Base-by-base conservation (phyloP, 768 basidiomycete species). In the Flagelloscypha sp. region DNA sequence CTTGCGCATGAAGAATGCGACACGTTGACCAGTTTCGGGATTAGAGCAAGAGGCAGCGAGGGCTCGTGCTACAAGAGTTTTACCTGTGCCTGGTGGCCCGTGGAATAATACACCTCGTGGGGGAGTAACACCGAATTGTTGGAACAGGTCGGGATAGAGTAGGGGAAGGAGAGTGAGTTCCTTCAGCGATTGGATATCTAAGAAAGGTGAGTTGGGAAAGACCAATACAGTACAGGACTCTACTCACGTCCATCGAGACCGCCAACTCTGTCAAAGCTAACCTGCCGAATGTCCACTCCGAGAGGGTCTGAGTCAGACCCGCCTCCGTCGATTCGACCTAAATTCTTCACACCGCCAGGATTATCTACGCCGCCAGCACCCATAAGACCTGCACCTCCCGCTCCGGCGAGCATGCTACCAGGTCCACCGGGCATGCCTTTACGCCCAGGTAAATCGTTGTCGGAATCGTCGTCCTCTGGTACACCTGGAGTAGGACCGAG, bases 1-100 rank as follows among this genome's bases (percentile, higher is more conserved):
- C 62, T 99, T 99, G 32, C 95, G 83, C 95, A 99, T 98, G 70
- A 94, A 99, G 67, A 99, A 99, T 2, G 95, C 92, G 93, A 46
- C 0, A 11, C 18, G 15, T 27, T 24, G 15, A 24, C 20, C 13
- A 40, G 33, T 20, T 36, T 83, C 80, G 27, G 88, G 90, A 23
- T 85, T 79, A 0, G 82, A 79, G 21, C 85, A 76, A 43, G 85
- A 94, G 0, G 94, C 87, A 1, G 95, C 94, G 5, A 99, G 67
- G 3, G 95, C 95, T 40, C 95, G 69, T 1, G 95, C 95, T 11
- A 99, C 63, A 1, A 99, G 68, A 0, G 95, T 99, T 59, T 93
- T 93, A 30, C 95, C 95, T 0, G 95, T 99, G n/a, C 95, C 95
- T 1, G 95, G 95, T 7, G 95, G 95, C 11, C 95, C 95, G 52